A percentile compares a stretch with the other conserved stretches of the same genome.
These are phyloP conservation scores for Udeniomyces megalosporus DNA, from an alignment of 768 basidiomycete genomes.

Conservation along the genomic window DNA sequence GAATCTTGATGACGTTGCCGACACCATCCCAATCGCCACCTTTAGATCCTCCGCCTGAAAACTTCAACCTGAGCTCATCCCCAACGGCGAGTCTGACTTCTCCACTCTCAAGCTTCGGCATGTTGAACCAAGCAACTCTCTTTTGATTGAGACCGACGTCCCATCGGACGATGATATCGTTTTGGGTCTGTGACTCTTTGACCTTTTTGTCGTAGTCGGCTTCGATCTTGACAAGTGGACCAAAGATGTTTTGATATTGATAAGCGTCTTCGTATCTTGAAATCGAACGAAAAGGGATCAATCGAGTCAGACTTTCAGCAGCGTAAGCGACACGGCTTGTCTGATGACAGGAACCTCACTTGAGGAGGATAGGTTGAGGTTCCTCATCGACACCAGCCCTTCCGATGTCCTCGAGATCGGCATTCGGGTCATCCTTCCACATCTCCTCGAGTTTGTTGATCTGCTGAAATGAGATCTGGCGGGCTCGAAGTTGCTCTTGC, in stretches of 20 bases:
- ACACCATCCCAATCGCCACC: conserved; percentile 73
- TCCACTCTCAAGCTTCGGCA: conserved; percentile 95
- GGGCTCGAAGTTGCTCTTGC: conserved; percentile 84
- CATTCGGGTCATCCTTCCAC: conserved; percentile 90
- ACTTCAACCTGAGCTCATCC: conserved; percentile 80
- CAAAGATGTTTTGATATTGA: conserved; percentile 99
- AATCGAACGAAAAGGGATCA: background rate
- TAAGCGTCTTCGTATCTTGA: conserved; percentile 85
- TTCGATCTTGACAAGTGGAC: conserved; percentile 97
- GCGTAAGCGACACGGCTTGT: background rate
- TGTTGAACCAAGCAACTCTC: conserved; percentile 90
- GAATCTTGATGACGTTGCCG: conserved; percentile 96
- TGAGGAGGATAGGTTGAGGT: conserved; percentile 72
- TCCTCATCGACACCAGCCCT: conserved; percentile 97
- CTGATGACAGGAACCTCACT: conserved; percentile 24
- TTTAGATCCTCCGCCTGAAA: conserved; percentile 68
- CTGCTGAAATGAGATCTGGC: conserved; percentile 91
- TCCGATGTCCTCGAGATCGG: conserved; percentile 89
- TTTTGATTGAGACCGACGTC: conserved; percentile 97
- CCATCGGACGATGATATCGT: conserved; percentile 89
- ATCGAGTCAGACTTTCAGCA: background rate
- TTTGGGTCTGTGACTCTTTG: conserved; percentile 98
- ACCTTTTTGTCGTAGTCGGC: conserved; percentile 96
- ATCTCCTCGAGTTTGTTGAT: conserved; percentile 95
- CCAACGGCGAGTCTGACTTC: conserved; percentile 94